Base-by-base conservation (phyloP, 2,329 filamentous ascomycete genomes). In the Fusarium cyanostomum region DNA sequence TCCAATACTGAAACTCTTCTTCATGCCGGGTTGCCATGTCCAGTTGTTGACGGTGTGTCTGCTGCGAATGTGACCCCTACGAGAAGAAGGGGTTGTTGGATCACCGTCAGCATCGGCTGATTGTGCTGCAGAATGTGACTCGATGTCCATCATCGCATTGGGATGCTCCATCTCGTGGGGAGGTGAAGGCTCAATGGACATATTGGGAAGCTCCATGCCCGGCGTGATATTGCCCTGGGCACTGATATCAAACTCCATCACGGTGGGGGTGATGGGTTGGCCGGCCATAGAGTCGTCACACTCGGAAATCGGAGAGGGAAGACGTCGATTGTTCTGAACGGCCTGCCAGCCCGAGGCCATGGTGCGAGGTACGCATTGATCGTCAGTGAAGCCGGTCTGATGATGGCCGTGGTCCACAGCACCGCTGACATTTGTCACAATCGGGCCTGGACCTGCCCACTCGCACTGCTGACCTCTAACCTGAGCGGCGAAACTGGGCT, bases 1-100 rank as follows among this genome's bases (percentile, higher is more conserved):
- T 46, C 91, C 91, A 86, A 93, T 92, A 69, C 89, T 91, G 74
- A 93, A 89, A 60, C 84, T 87, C 73, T 85, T 86, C 77, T 89
- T 90, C 83, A 86, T 87, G 64, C 85, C 85, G 0, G 85, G 84
- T 59, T 87, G 83, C 70, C 81, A 79, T 2, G 85, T 87, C 85
- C 85, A 87, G 53, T 80, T 81, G 71, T 86, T 86, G 53, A 87
- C 75, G 0, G 85, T 87, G 67, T 88, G 85, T 51, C 83, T 82
- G 64, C 83, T 86, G 49, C 85, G 81, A 11, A 81, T 82, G 69
- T 88, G 85, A 10, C 85, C 84, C 69, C 81, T 82, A 31, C 83
- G 78, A 1, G 83, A 81, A 8, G 81, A 83, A 1, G 82, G 78
- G 4, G 81, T 77, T 8, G 74, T 69, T 2, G 76, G 70, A 45